These are phyloP conservation scores for Dillenia suffruticosa DNA, from an alignment of 164 flowering plant species.

Conservation along the genomic window DNA sequence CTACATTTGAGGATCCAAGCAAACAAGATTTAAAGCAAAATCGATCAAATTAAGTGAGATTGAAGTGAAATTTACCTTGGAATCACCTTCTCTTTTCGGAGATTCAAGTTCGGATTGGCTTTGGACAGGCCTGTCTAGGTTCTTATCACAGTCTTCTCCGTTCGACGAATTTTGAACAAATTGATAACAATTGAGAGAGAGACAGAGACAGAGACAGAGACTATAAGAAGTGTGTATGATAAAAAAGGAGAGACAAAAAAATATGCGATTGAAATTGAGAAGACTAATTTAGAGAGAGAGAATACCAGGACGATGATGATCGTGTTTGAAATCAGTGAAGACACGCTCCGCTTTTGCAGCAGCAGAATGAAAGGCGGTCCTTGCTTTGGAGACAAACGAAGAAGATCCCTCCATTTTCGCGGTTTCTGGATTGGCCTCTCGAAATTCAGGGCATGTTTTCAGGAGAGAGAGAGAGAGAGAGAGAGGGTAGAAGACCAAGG, in stretches of 20 bases:
- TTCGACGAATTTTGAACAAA: no score
- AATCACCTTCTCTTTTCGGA: no score
- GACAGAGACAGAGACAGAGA: neutral
- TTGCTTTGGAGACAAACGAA: conserved; percentile 76
- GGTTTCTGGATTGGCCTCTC: neutral
- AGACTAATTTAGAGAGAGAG: neutral
- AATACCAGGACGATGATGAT: neutral
- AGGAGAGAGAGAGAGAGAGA: conserved; percentile 5
- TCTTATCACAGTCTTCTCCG: no score
- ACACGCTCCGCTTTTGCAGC: conserved; percentile 92
- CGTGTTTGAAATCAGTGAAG: conserved; percentile 54
- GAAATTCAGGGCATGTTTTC: neutral
- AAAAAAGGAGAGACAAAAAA: neutral
- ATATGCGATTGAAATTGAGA: conserved; percentile 4
- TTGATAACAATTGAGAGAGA: neutral
- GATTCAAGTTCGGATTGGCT: no score
- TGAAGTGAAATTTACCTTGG: no score
- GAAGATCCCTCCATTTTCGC: conserved; percentile 36
- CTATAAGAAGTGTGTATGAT: no score
- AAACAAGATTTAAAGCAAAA: no score
- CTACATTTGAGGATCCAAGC: no score
- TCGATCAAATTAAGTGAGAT: no score
- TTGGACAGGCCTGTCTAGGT: no score
- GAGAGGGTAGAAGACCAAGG: neutral
- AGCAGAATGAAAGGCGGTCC: conserved; percentile 89